Evolutionary conservation across 2,329 filamentous ascomycete species (phyloP), one percentile per base, ranked within the genome.

Genomic region (Neurospora crassa): DNA sequence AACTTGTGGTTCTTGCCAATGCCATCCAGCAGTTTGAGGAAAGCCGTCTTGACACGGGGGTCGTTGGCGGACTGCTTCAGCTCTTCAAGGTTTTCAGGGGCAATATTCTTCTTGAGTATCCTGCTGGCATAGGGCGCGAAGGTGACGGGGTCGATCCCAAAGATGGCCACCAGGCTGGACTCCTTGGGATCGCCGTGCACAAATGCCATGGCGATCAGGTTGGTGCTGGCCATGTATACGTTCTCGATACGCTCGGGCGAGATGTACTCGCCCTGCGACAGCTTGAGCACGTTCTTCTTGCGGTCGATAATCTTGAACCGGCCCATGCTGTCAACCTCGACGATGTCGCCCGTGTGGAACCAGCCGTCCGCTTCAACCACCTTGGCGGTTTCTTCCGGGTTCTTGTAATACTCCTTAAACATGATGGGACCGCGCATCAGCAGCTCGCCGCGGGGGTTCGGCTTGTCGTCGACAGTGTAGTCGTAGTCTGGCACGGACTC

Each of bases 241-340:
- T 97, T 97, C 85, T 99, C 96, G 78, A 99, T 93, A 71, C 94
- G 92, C 83, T 99, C 96, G 16, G 96, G 96, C 1, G 94, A 97
- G 78, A 99, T 93, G 83, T 99, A 99, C 83, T 99, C 96, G 80
- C 96, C 96, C 82, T 99, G 96, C 0, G 95, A 91, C 71, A 99
- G 89, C 87, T 99, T 99, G 79, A 99, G 89, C n/a, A 99, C 93
- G 82, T 98, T 98, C 91, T 99, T 99, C 83, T 94, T 91, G 77
- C 96, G 94, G 82, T 99, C 96, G 77, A 99, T 91, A 81, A 99
- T 97, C 81, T 89, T 90, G 85, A 98, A 91, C 73, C 94, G 92
- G 73, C 96, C 96, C 78, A 92, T 82, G 75, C 90, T 89, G 81
- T 99, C 96, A 34, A 99, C 86, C 74, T 90, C 88, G 78, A 90